A percentile compares a stretch with the other conserved stretches of the same genome.
These are phyloP conservation scores for Aspergillus cavernicola DNA, from an alignment of 495 filamentous ascomycete species.

Conservation along the genomic window DNA sequence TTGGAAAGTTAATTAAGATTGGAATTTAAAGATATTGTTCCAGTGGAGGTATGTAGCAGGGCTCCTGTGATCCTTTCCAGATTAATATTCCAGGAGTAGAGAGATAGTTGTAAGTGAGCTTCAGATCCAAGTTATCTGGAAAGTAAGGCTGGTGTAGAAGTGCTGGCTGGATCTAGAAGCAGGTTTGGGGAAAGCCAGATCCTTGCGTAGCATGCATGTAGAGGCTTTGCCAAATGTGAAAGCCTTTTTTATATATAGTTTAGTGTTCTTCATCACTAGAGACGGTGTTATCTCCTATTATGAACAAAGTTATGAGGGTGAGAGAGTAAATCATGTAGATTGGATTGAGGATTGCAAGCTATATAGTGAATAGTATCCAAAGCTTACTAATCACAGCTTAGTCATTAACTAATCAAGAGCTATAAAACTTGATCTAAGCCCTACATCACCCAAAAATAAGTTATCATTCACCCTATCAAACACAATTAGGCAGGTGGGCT, in stretches of 20 bases:
- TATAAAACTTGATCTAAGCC: too few species aligned
- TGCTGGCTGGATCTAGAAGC: slow-evolving; percentile 1
- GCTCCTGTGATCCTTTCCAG: neutral
- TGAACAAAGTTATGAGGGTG: neutral
- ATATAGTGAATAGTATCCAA: too few species aligned
- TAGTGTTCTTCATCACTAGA: neutral
- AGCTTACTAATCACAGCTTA: too few species aligned
- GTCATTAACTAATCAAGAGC: too few species aligned
- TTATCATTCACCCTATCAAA: too few species aligned
- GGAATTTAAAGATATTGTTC: slow-evolving; percentile 2
- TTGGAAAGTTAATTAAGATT: neutral
- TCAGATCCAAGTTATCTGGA: slow-evolving; percentile 2
- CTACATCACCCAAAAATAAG: too few species aligned
- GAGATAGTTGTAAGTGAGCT: neutral
- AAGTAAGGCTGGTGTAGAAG: slow-evolving; percentile 5
- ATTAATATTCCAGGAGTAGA: neutral
- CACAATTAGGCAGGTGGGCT: too few species aligned
- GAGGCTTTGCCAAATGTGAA: slow-evolving; percentile 2
- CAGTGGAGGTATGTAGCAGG: neutral
- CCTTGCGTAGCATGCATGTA: neutral
- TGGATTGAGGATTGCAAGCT: too few species aligned
- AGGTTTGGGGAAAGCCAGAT: neutral
- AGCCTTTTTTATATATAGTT: neutral
- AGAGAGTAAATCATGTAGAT: too few species aligned
- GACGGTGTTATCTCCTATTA: neutral